These are phyloP conservation scores for Piper betle DNA, from an alignment of 164 flowering plant genomes.

Conservation along the genomic window DNA sequence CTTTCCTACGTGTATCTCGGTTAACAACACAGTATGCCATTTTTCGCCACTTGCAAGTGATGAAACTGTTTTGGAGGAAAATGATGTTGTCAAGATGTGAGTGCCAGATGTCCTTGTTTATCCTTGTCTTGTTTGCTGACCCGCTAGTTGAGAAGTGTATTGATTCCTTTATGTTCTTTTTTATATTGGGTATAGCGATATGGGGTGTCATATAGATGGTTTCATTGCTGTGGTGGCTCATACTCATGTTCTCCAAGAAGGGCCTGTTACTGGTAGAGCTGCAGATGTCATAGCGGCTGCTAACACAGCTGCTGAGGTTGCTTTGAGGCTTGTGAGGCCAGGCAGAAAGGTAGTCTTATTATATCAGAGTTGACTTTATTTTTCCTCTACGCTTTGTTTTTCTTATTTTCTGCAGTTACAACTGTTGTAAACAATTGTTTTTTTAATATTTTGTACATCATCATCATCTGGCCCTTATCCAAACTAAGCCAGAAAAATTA, in stretches of 20 bases:
- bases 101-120: neutral
- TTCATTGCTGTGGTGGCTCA: slow-evolving; percentile 85
- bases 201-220: slow-evolving; percentile 97
- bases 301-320: slow-evolving; percentile 92
- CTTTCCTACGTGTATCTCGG: slow-evolving; percentile 88
- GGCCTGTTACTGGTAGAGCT: slow-evolving; percentile 74
- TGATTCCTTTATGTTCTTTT: neutral
- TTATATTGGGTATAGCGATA: slow-evolving; percentile 41
- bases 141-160: neutral
- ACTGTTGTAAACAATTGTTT: neutral
- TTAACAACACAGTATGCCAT: slow-evolving; percentile 80
- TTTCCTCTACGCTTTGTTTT: neutral
- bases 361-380: neutral
- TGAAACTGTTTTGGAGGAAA: slow-evolving; percentile 59
- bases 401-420: neutral
- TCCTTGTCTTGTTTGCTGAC: neutral
- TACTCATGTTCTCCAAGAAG: slow-evolving; percentile 76
- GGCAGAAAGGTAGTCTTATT: slow-evolving; percentile 54
- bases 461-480: no score
- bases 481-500: no score
- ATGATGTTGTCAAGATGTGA: slow-evolving; percentile 84
- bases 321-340: slow-evolving; percentile 84
- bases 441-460: no score
- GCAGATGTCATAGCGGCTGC: slow-evolving; percentile 96
- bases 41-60: slow-evolving; percentile 92